Base-by-base conservation (phyloP, 768 basidiomycete species). In the Gloeopeniophorella convolvens region DNA sequence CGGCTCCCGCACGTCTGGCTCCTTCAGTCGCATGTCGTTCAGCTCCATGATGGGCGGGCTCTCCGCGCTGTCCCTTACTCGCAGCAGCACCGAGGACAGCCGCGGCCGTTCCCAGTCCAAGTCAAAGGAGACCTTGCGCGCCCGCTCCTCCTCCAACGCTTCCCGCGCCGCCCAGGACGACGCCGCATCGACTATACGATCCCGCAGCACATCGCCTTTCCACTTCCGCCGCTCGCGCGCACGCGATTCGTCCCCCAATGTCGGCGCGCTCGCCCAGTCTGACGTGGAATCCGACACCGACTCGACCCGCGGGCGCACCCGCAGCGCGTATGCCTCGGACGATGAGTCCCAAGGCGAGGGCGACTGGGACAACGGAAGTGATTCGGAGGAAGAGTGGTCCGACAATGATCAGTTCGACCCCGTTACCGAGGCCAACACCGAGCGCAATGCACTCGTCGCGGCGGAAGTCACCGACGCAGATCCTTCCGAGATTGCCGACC, bases 381-480 rank as follows among this genome's bases (percentile, higher is more conserved):
- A 80, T 36, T 76, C 79, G 15, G 77, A 77, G 12, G 76, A 76
- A 8, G 70, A 73, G 46, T 80, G 77, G 67, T 77, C 76, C 51
- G 79, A 80, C 33, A 78, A 78, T 23, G 74, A 73, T 42, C 75
- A 77, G 52, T 84, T 92, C 54, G 89, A 95, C 66, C 76, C 80
- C 31, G 72, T 87, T 57, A 97, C 93, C 0, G 85, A 87, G 64
- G 75, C 79, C 58, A 97, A 97, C 65, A 95, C 93, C 1, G 87
- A 90, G 65, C 81, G 75, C 57, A 94, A 94, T 60, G 78, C 86
- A 1, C 71, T 83, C 27, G 69, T 82, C 24, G 68, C 72, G 0
- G 65, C 70, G 2, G 77, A 74, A 8, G 74, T 77, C 10, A 59
- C 50, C 2, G 85, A 85, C 45, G 71, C 68, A 15, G 83, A 85